Evolutionary conservation across 2,329 filamentous ascomycete species (phyloP).

Genomic region (Ophiocordyceps camponoti-rufipedis): DNA sequence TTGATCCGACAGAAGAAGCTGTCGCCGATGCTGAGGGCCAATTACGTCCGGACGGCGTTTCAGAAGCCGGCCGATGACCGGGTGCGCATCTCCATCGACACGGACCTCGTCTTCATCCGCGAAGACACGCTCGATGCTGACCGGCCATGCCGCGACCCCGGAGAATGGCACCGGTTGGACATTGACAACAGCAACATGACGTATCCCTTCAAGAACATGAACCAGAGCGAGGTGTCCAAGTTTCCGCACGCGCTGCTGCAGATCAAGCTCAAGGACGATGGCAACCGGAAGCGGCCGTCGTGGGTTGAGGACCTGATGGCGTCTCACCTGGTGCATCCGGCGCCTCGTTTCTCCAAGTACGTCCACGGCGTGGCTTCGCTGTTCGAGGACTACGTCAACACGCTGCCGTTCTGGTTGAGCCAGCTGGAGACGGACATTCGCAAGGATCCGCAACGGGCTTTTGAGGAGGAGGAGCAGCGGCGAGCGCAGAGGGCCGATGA

Average conservation of each 20-base stretch:
- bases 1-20: slow-evolving; percentile 65
- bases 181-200: slow-evolving; percentile 70
- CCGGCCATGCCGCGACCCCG: slow-evolving; percentile 74
- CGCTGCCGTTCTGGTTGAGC: slow-evolving; percentile 86
- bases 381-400: slow-evolving; percentile 94
- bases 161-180: slow-evolving; percentile 80
- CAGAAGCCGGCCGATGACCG: slow-evolving; percentile 87
- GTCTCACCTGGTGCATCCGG: slow-evolving; percentile 80
- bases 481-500: slow-evolving; percentile 69
- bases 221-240: slow-evolving; percentile 75
- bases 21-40: slow-evolving; percentile 73
- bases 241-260: slow-evolving; percentile 88
- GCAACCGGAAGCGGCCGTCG: slow-evolving; percentile 48
- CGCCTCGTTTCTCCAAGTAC: slow-evolving; percentile 89
- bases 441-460: slow-evolving; percentile 76
- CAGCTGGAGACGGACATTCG: slow-evolving; percentile 88
- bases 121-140: slow-evolving; percentile 60
- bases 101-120: slow-evolving; percentile 72
- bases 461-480: slow-evolving; percentile 77
- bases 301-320: slow-evolving; percentile 89
- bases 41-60: slow-evolving; percentile 88
- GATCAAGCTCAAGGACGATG: slow-evolving; percentile 65
- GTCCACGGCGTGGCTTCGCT: slow-evolving; percentile 81
- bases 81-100: slow-evolving; percentile 84
- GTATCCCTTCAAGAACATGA: slow-evolving; percentile 74